Percentiles rank a stretch among this genome's conserved stretches.
phyloP scores from a whole-genome alignment of 2,329 filamentous ascomycete genomes.

The Blastomyces emzantsi region DNA sequence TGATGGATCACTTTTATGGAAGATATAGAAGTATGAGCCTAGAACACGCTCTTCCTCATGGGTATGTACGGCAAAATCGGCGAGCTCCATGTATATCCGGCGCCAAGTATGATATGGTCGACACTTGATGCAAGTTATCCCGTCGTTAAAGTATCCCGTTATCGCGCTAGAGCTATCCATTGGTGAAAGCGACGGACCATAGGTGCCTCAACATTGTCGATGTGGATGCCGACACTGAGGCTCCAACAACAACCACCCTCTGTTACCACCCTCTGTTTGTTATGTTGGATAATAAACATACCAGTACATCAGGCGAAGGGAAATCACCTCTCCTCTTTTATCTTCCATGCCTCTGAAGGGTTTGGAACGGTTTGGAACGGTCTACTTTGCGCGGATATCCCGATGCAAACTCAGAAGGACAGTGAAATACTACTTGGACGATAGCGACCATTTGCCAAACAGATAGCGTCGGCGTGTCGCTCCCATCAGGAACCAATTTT shows the following conservation, averaged over 20 bases:
- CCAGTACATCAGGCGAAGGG: neutral
- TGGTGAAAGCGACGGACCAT: conserved; percentile 51
- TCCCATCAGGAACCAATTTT: conserved; percentile 51
- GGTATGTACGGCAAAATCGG: conserved; percentile 53
- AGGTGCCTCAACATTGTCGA: conserved; percentile 47
- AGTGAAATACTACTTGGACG: conserved; percentile 47
- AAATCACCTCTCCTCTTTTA: conserved; percentile 30
- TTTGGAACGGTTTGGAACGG: conserved; percentile 76
- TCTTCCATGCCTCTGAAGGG: conserved; percentile 62
- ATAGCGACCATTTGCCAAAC: conserved; percentile 68
- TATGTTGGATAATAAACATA: neutral
- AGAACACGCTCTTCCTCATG: conserved; percentile 60
- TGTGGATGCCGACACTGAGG: conserved; percentile 79
- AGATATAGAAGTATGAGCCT: conserved; percentile 68
- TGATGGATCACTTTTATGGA: conserved; percentile 65
- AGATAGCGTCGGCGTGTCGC: conserved; percentile 59
- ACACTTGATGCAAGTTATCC: conserved; percentile 53
- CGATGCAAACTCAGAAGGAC: conserved; percentile 51
- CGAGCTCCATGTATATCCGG: conserved; percentile 76
- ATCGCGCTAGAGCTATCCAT: conserved; percentile 35
- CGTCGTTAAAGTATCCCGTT: conserved; percentile 58
- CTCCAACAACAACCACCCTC: conserved; percentile 76
- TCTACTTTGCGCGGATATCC: conserved; percentile 52
- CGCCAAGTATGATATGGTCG: conserved; percentile 75
- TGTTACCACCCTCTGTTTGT: conserved; percentile 62